Base-by-base conservation (phyloP, 768 basidiomycete species). In the Scleroderma citrinum region DNA sequence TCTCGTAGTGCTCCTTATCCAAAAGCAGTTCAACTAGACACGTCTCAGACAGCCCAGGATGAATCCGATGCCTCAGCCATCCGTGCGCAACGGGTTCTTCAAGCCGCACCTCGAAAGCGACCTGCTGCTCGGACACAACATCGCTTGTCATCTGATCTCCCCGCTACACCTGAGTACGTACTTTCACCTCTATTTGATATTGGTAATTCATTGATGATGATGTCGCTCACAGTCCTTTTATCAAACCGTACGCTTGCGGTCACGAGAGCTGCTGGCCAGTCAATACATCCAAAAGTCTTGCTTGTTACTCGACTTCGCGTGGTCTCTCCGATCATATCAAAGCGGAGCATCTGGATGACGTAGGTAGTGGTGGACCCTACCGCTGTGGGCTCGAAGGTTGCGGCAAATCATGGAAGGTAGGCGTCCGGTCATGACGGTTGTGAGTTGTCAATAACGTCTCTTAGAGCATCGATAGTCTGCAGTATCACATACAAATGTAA, bases 401-500 rank as follows among this genome's bases (percentile, higher is more conserved):
- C 57, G 81, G 77, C 38, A 91, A 87, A 67, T 82, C 81, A 7
- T 92, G 88, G 88, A 90, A 89, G 85, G 89, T 85, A 29, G 20
- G 70, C 57, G 20, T 21, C 17, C 29, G 13, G 31, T 39, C 23
- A 38, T 55, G 36, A 36, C 52, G n/a, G 24, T 35, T 19, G 20
- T 12, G 47, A 34, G 26, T 7, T 30, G 44, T 47, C 47, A 16
- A 14, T 19, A 47, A 43, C 49, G 51, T 41, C 23, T 29, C 29
- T 47, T 55, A 91, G 90, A 89, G 83, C 53, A 72, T 91, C 58
- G 92, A 91, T 56, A 90, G 89, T 23, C 74, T 92, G 21, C 89
- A 92, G 63, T 92, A 92, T 57, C 89, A 92, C 66, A 69, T 92
- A 40, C 89, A 92, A 68, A 78, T 91, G 87, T 88, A 63, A 53